Base-by-base conservation (phyloP, 345 rosid species). In the Lenwebbia sp. region DNA sequence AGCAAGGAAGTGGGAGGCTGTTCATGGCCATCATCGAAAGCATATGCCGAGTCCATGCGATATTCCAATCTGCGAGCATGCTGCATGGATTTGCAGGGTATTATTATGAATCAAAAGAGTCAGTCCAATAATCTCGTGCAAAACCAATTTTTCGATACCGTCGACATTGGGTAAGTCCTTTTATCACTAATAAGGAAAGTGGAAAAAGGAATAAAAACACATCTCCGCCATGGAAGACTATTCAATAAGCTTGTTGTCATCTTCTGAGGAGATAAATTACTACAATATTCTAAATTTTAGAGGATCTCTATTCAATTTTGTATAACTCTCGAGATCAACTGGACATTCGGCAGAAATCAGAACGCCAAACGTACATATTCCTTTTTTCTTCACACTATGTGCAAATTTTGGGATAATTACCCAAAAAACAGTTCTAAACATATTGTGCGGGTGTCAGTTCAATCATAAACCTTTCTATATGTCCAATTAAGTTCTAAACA, bases 1-100 rank as follows among this genome's bases (percentile, higher is more conserved):
- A 81, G 41, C 0, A 49, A 0, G 3, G 91, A 85, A 12, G 89
- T 90, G 30, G 93, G 89, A 54, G 88, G 92, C 19, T 85, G 53
- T 50, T 65, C 60, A 33, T 30, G 62, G 12, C 91, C 94, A 60
- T 89, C 52, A 15, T 47, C 75, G 33, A 86, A 90, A 4, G 23
- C n/a, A 22, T 8, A 84, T 49, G 78, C 49, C 10, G 74, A 3
- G 88, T 88, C 94, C 92, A 91, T 84, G n/a, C 2, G 23, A 0
- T 88, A 78, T 83, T 53, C 91, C 37, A 55, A 1, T 49, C 84
- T 65, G 49, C 83, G 82, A 28, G 6, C 6, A 9, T 10, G 41
- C 94, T 90, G 70, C 10, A 28, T 14, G 40, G 75, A 62, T 62
- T 62, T 62, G 75, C 75, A 62, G 37, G 75, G 40, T 28, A 28